phyloP scores from a whole-genome alignment of 257 asterid genomes.

The Voacanga thouarsii region DNA sequence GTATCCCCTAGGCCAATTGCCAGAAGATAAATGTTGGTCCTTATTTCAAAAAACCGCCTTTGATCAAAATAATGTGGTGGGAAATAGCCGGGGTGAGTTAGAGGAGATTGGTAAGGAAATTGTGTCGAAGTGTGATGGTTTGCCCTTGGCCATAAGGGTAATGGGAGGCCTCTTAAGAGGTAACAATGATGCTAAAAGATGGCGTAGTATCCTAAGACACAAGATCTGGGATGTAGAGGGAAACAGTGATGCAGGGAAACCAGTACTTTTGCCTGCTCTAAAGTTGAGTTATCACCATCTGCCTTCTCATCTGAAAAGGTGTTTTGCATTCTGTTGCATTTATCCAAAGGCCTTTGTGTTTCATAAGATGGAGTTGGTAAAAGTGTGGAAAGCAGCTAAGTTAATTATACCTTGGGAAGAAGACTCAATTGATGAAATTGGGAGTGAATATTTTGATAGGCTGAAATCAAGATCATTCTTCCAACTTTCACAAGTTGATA shows the following conservation, averaged over 20 bases:
- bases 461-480: constrained; percentile 49
- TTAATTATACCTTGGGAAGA: constrained; percentile 25
- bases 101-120: constrained; percentile 44
- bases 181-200: constrained; percentile 40
- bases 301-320: constrained; percentile 47
- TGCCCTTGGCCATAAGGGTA: constrained; percentile 47
- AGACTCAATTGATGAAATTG: constrained; percentile 35
- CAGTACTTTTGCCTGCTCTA: constrained; percentile 40
- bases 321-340: constrained; percentile 60
- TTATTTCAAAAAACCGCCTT: constrained; percentile 45
- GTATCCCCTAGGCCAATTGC: constrained; percentile 33
- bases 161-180: constrained; percentile 42
- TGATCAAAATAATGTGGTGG: constrained; percentile 12
- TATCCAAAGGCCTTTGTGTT: constrained; percentile 46
- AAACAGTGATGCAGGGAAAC: constrained; percentile 22
- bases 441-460: constrained; percentile 45
- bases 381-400: constrained; percentile 58
- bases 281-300: constrained; percentile 45
- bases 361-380: constrained; percentile 40
- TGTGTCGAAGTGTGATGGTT: constrained; percentile 49
- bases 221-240: constrained; percentile 53
- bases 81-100: constrained; percentile 26
- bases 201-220: constrained; percentile 40
- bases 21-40: constrained; percentile 38
- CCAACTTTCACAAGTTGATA: constrained; percentile 46